Evolutionary conservation across 352 stramenopile genomes (phyloP).

Genomic region (Pythium graminicola): DNA sequence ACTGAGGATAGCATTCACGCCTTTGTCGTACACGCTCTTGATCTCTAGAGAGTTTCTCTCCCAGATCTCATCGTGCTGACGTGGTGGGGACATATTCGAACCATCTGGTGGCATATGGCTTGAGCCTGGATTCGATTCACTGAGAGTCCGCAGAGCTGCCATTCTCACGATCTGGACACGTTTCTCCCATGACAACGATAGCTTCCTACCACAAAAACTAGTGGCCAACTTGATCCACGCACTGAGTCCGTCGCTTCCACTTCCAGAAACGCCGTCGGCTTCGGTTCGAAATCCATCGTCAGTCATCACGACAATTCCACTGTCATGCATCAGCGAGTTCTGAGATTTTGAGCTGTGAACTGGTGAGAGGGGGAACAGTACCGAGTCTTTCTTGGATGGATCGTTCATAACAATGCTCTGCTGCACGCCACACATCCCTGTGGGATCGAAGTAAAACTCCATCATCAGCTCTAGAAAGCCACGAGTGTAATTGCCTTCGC

Average conservation of each 20-base stretch:
- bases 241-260: slow-evolving; percentile 29
- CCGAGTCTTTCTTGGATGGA: slow-evolving; percentile 61
- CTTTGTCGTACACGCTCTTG: slow-evolving; percentile 21
- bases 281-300: slow-evolving; percentile 36
- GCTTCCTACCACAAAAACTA: slow-evolving; percentile 52
- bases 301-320: slow-evolving; percentile 34
- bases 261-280: slow-evolving; percentile 3
- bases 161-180: slow-evolving; percentile 55
- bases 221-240: slow-evolving; percentile 69
- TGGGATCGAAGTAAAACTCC: slow-evolving; percentile 76
- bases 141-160: slow-evolving; percentile 56
- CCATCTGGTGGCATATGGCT: not conserved
- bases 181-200: slow-evolving; percentile 74
- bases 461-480: slow-evolving; percentile 80
- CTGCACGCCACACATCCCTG: slow-evolving; percentile 50
- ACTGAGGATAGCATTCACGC: slow-evolving; percentile 35
- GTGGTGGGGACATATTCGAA: not conserved
- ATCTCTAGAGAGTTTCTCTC: not conserved
- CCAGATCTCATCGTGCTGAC: not conserved
- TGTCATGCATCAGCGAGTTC: slow-evolving; percentile 35
- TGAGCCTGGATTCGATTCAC: slow-evolving; percentile 2
- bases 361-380: slow-evolving; percentile 60
- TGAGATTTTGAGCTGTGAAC: slow-evolving; percentile 21
- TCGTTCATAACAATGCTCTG: slow-evolving; percentile 85
- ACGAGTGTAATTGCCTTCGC: slow-evolving; percentile 58